These are phyloP conservation scores for Galerina sulciceps DNA, from an alignment of 768 basidiomycete species.

Conservation along the genomic window DNA sequence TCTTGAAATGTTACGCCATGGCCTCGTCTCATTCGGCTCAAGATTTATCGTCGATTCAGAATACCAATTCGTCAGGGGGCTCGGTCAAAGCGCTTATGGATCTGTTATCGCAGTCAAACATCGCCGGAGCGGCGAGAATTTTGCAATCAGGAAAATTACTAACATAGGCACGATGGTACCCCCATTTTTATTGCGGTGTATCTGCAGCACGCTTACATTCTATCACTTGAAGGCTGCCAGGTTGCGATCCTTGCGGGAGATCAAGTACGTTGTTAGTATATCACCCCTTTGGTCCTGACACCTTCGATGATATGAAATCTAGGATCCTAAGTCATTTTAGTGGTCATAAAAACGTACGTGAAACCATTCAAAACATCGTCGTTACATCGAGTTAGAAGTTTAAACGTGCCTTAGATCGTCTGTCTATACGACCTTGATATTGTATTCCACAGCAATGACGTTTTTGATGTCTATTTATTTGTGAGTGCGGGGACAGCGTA, in stretches of 20 bases:
- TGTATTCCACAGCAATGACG: conserved; percentile 89
- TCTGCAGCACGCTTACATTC: background rate
- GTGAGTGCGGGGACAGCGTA: conserved; percentile 37
- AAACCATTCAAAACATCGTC: background rate
- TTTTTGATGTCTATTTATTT: conserved; percentile 95
- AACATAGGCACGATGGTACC: conserved; percentile 88
- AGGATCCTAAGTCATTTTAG: conserved; percentile 97
- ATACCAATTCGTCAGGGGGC: conserved; percentile 95
- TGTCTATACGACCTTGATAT: conserved; percentile 99
- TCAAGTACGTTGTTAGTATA: conserved; percentile 59
- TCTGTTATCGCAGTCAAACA: conserved; percentile 89
- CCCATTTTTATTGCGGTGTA: background rate
- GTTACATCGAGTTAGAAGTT: conserved; percentile 22
- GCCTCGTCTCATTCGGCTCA: conserved; percentile 82
- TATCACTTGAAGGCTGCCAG: conserved; percentile 82
- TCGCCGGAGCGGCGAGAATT: conserved; percentile 81
- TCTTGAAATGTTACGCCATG: conserved; percentile 82
- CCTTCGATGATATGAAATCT: no score
- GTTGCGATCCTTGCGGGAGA: conserved; percentile 94
- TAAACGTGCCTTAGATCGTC: conserved; percentile 89
- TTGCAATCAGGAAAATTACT: conserved; percentile 96
- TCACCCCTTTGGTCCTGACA: conserved; percentile 8
- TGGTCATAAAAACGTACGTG: conserved; percentile 96
- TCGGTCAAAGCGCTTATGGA: conserved; percentile 95
- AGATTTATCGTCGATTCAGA: conserved; percentile 87